Evolutionary conservation across 768 basidiomycete species (phyloP).

Genomic region (Rhodotorula taiwanensis): DNA sequence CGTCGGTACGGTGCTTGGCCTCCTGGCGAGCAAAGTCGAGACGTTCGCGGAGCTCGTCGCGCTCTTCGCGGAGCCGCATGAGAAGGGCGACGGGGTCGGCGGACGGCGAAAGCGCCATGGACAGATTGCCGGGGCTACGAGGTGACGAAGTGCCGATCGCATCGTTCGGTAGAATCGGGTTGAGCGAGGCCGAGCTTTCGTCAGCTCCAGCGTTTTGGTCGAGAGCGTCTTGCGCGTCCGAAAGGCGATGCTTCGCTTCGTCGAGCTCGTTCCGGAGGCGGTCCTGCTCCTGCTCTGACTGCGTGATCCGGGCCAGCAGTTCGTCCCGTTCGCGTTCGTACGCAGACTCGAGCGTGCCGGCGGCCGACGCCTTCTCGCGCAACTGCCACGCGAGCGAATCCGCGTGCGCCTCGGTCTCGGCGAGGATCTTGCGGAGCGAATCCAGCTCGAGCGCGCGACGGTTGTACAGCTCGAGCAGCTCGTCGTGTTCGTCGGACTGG

Average conservation of each 20-base stretch:
- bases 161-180: background rate
- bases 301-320: conserved; percentile 15
- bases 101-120: conserved; percentile 8
- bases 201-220: conserved; percentile 12
- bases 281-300: background rate
- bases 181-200: background rate
- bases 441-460: background rate
- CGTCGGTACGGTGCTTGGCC: conserved; percentile 13
- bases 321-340: background rate
- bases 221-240: conserved; percentile 17
- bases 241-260: conserved; percentile 6
- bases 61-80: conserved; percentile 31
- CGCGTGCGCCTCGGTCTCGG: conserved; percentile 8
- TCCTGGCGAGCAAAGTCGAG: conserved; percentile 32
- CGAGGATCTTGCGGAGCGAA: conserved; percentile 7
- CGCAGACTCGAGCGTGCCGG: background rate
- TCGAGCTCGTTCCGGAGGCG: conserved; percentile 18
- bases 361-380: background rate
- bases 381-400: conserved; percentile 23
- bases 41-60: conserved; percentile 24
- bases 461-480: conserved; percentile 12
- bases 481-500: conserved; percentile 13
- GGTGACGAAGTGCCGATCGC: background rate
- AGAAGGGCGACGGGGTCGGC: conserved; percentile 20
- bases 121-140: background rate